Conservation (phyloP, 83 land plant genomes). For the Larix sibirica region DNA sequence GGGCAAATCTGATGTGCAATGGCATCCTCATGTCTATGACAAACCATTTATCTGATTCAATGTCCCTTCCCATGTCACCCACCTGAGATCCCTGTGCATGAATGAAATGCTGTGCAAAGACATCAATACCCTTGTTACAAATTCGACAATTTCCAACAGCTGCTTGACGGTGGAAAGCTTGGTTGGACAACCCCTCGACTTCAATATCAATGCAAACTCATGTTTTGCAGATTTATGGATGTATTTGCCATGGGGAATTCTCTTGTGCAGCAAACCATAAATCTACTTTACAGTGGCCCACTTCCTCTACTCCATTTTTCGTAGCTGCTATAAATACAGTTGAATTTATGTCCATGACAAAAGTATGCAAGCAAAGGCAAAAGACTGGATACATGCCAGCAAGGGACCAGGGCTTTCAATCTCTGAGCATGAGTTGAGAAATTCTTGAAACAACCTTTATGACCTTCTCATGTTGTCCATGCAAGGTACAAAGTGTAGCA, state of each 20-base stretch:
- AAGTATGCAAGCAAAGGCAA: conserved; percentile 5
- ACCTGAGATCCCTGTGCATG: conserved; percentile 22
- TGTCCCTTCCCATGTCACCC: conserved; percentile 14
- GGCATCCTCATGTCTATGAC: conserved; percentile 22
- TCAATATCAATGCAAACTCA: conserved; percentile 5
- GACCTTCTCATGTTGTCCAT: neutral
- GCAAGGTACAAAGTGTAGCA: conserved; percentile 5
- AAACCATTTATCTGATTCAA: conserved; percentile 20
- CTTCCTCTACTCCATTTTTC: neutral
- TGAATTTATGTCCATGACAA: neutral
- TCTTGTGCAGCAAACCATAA: neutral
- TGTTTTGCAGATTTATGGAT: neutral
- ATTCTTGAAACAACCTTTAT: neutral
- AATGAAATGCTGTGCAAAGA: conserved; percentile 4
- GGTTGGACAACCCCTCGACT: neutral
- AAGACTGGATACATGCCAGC: conserved; percentile 17
- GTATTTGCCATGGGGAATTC: neutral
- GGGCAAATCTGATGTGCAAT: neutral
- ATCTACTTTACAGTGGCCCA: neutral
- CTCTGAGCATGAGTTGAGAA: conserved; percentile 13
- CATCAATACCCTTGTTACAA: conserved; percentile 8
- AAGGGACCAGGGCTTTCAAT: conserved; percentile 8
- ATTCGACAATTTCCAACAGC: conserved; percentile 12
- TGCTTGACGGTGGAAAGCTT: neutral
- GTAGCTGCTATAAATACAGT: neutral